Percentiles rank a stretch among this genome's conserved stretches.
Evolutionary conservation across 2,329 filamentous ascomycete genomes (phyloP).

Genomic region (Rhinocladiella mackenziei): DNA sequence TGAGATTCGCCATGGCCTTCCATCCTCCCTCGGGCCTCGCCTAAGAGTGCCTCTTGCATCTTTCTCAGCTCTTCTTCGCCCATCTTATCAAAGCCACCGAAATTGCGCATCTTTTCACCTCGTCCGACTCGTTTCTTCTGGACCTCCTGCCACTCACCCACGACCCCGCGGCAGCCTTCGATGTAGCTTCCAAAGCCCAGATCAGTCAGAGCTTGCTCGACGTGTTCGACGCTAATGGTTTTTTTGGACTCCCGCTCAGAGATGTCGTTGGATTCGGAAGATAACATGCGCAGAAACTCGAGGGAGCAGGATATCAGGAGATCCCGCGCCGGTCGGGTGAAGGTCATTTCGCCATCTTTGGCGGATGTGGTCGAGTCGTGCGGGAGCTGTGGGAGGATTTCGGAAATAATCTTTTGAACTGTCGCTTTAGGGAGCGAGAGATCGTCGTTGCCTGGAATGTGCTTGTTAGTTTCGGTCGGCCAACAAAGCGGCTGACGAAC

Average conservation of each 20-base stretch:
- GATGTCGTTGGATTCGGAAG: constrained; percentile 98
- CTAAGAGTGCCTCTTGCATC: constrained; percentile 88
- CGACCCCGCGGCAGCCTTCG: constrained; percentile 77
- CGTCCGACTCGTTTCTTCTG: constrained; percentile 64
- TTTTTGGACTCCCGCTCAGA: constrained; percentile 99
- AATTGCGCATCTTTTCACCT: constrained; percentile 91
- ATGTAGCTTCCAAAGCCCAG: constrained; percentile 93
- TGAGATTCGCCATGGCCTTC: constrained; percentile 16
- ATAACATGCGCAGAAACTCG: constrained; percentile 97
- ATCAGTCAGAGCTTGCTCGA: constrained; percentile 88
- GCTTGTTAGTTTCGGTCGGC: constrained; percentile 3
- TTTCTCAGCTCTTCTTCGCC: constrained; percentile 83
- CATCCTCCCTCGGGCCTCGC: constrained; percentile 66
- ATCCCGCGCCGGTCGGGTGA: constrained; percentile 92
- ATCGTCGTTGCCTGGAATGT: constrained; percentile 48
- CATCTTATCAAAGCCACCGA: constrained; percentile 91
- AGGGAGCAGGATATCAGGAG: constrained; percentile 97
- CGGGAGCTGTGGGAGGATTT: constrained; percentile 65
- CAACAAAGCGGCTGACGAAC: background rate
- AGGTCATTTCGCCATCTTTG: constrained; percentile 45
- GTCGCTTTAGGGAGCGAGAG: constrained; percentile 62
- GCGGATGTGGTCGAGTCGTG: constrained; percentile 48
- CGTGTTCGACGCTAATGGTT: constrained; percentile 97
- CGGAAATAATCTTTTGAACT: constrained; percentile 80
- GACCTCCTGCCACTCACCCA: constrained; percentile 85